Conservation (phyloP, 2,329 filamentous ascomycete species). For the Hypoxylon sp. region DNA sequence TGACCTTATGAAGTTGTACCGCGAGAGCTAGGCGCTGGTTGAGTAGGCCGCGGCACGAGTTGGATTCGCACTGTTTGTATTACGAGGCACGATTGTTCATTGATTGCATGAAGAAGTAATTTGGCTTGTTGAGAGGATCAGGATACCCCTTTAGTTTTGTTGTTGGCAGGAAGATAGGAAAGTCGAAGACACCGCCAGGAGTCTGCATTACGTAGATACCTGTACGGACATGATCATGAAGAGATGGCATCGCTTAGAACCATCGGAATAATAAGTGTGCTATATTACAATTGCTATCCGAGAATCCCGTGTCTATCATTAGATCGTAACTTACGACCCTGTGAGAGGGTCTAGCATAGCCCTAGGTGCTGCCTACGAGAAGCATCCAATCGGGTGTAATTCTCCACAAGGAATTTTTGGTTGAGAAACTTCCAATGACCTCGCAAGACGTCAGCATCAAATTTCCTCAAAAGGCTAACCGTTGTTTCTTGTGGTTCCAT, state of each 20-base stretch:
- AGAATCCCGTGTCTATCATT: not conserved
- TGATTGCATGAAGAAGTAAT: not conserved
- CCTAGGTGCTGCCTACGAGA: too few relatives aligned
- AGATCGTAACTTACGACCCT: not conserved
- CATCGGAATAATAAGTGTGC: not conserved
- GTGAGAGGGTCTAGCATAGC: too few relatives aligned
- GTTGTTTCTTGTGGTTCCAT: too few relatives aligned
- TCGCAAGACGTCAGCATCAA: too few relatives aligned
- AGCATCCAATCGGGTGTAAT: too few relatives aligned
- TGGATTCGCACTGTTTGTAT: not conserved
- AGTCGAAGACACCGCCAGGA: not conserved
- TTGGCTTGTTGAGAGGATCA: not conserved
- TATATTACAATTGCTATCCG: not conserved
- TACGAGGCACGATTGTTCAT: not conserved
- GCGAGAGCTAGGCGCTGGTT: slow-evolving; percentile 38
- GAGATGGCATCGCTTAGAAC: not conserved
- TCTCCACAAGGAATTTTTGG: not conserved
- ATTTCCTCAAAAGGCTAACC: too few relatives aligned
- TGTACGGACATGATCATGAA: not conserved
- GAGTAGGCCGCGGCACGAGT: not conserved
- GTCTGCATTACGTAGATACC: not conserved
- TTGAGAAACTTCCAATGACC: not conserved
- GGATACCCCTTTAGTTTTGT: slow-evolving; percentile 29
- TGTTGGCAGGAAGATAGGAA: not conserved
- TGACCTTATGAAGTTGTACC: slow-evolving; percentile 56